phyloP scores from a whole-genome alignment of 2,329 filamentous ascomycete species.

The Dryadomyces quercus-mongolicae region DNA sequence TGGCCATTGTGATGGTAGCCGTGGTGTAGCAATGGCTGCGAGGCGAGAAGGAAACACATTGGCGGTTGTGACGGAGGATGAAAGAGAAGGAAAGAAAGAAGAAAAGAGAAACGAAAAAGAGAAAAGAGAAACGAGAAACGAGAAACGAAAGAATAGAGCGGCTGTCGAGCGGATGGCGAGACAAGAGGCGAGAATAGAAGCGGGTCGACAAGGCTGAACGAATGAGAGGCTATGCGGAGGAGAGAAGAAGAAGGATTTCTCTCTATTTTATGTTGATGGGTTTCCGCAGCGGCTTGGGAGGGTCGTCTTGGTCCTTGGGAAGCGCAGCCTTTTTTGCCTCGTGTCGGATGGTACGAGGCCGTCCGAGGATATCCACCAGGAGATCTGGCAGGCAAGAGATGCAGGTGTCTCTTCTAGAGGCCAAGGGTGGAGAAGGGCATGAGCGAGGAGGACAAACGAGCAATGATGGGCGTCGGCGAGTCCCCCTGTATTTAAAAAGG shows the following conservation, averaged over 20 bases:
- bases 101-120: neutral
- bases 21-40: slow-evolving; percentile 31
- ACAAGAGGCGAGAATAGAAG: neutral
- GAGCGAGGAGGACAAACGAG: neutral
- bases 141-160: neutral
- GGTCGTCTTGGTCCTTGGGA: too few species aligned
- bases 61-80: slow-evolving; percentile 13
- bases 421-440: neutral
- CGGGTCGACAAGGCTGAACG: neutral
- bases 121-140: neutral
- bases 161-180: neutral
- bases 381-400: neutral
- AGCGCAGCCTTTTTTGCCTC: neutral
- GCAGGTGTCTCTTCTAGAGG: neutral
- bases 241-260: too few species aligned
- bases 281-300: too few species aligned
- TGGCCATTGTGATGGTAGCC: slow-evolving; percentile 51
- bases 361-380: too few species aligned
- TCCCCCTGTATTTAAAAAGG: neutral
- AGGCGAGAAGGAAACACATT: slow-evolving; percentile 19
- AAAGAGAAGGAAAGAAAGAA: slow-evolving; percentile 5
- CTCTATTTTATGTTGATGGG: too few species aligned
- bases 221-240: neutral
- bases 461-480: neutral
- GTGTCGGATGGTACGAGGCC: neutral